These are phyloP conservation scores for Saturnispora mendoncae DNA, from an alignment of 805 yeast genomes.

Conservation along the genomic window DNA sequence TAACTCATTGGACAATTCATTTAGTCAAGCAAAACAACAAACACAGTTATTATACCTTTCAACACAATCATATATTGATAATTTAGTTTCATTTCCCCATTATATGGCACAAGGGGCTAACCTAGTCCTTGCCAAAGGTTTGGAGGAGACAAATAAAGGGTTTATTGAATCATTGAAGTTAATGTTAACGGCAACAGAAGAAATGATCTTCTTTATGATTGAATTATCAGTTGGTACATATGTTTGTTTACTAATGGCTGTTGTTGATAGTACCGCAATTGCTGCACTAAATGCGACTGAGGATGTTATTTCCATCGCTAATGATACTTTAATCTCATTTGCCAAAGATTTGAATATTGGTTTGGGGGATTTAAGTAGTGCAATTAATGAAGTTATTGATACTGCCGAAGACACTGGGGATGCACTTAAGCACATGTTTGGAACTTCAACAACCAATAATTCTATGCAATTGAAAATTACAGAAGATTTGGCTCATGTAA, in stretches of 20 bases:
- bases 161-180: constrained; percentile 36
- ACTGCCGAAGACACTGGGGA: constrained; percentile 33
- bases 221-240: constrained; percentile 80
- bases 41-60: constrained; percentile 38
- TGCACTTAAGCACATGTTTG: constrained; percentile 48
- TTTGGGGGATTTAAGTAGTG: constrained; percentile 46
- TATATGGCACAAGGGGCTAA: constrained; percentile 50
- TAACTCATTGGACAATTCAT: constrained; percentile 34
- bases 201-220: constrained; percentile 52
- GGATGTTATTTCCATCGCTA: constrained; percentile 48
- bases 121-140: constrained; percentile 35
- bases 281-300: constrained; percentile 70
- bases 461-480: constrained; percentile 24
- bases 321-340: constrained; percentile 45
- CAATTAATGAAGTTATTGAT: constrained; percentile 47
- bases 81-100: constrained; percentile 41
- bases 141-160: constrained; percentile 42
- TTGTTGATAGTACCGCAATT: constrained; percentile 62
- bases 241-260: constrained; percentile 69
- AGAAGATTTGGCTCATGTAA: constrained; percentile 38
- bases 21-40: constrained; percentile 33
- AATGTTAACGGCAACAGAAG: constrained; percentile 48
- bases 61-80: constrained; percentile 33
- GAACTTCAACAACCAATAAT: constrained; percentile 31
- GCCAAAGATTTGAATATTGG: constrained; percentile 61